Conservation (phyloP, 495 filamentous ascomycete species). For the Cairneyella variabilis region DNA sequence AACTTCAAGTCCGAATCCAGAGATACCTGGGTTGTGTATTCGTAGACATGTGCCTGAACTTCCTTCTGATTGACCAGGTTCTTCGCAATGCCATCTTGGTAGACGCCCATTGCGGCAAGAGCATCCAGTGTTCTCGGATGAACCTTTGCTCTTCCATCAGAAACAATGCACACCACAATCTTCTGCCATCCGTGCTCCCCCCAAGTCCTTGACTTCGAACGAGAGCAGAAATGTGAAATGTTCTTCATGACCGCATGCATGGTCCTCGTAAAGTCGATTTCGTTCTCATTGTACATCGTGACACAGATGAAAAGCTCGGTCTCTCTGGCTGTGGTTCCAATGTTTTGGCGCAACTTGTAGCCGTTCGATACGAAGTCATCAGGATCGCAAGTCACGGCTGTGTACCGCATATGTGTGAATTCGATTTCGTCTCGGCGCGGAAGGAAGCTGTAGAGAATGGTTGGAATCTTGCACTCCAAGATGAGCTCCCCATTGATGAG, state of each 20-base stretch:
- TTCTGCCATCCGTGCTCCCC: slow-evolving; percentile 98
- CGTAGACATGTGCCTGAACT: slow-evolving; percentile 88
- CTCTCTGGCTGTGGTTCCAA: slow-evolving; percentile 78
- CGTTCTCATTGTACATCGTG: slow-evolving; percentile 99
- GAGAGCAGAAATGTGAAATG: slow-evolving; percentile 91
- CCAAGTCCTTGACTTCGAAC: slow-evolving; percentile 91
- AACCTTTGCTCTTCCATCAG: slow-evolving; percentile 90
- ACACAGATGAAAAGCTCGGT: slow-evolving; percentile 98
- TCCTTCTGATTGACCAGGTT: slow-evolving; percentile 92
- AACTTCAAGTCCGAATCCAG: slow-evolving; percentile 94
- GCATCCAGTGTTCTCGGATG: slow-evolving; percentile 93
- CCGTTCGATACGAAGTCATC: slow-evolving; percentile 86
- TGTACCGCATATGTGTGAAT: slow-evolving; percentile 99
- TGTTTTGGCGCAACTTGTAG: slow-evolving; percentile 95
- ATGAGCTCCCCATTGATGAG: slow-evolving; percentile 97
- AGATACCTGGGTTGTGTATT: slow-evolving; percentile 98
- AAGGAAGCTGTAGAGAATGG: slow-evolving; percentile 92
- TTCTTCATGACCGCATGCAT: slow-evolving; percentile 99
- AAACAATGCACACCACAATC: slow-evolving; percentile 95
- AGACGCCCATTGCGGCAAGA: slow-evolving; percentile 97
- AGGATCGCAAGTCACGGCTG: slow-evolving; percentile 97
- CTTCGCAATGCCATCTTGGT: slow-evolving; percentile 98
- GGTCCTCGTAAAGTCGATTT: slow-evolving; percentile 91
- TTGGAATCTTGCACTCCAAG: slow-evolving; percentile 97
- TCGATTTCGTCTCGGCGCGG: slow-evolving; percentile 89